Evolutionary conservation across 306 rosid genomes (phyloP).

Genomic region (Glycine soja): DNA sequence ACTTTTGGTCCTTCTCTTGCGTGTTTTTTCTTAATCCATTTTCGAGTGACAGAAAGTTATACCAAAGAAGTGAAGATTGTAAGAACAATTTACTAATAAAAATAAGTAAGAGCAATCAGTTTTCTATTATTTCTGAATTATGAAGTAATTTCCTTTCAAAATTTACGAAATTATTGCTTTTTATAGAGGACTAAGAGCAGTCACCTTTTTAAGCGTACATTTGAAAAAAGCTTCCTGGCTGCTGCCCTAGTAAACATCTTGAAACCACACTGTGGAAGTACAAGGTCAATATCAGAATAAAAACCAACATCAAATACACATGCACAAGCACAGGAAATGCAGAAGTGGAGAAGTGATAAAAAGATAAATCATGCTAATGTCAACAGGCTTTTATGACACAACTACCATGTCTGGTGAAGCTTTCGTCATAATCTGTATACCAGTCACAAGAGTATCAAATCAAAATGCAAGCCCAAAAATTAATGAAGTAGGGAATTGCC

Average conservation of each 20-base stretch:
- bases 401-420: constrained; percentile 28
- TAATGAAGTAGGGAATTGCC: constrained; percentile 52
- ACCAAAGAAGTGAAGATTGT: background rate
- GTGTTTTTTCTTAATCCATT: background rate
- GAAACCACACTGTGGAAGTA: constrained; percentile 81
- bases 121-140: constrained; percentile 10
- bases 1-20: background rate
- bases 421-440: constrained; percentile 7
- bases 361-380: constrained; percentile 30
- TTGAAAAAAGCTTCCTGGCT: constrained; percentile 89
- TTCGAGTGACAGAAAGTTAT: background rate
- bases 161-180: constrained; percentile 31
- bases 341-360: constrained; percentile 21
- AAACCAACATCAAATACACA: constrained; percentile 21
- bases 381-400: constrained; percentile 2
- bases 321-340: constrained; percentile 18
- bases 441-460: constrained; percentile 9
- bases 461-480: constrained; percentile 30
- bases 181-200: constrained; percentile 8
- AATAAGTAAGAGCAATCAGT: background rate
- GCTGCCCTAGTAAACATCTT: constrained; percentile 97
- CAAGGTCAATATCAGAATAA: constrained; percentile 45
- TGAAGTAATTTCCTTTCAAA: constrained; percentile 2
- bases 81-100: background rate
- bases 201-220: constrained; percentile 86